Conservation (phyloP, 805 yeast genomes). For the Lipomyces yamanashiensis region DNA sequence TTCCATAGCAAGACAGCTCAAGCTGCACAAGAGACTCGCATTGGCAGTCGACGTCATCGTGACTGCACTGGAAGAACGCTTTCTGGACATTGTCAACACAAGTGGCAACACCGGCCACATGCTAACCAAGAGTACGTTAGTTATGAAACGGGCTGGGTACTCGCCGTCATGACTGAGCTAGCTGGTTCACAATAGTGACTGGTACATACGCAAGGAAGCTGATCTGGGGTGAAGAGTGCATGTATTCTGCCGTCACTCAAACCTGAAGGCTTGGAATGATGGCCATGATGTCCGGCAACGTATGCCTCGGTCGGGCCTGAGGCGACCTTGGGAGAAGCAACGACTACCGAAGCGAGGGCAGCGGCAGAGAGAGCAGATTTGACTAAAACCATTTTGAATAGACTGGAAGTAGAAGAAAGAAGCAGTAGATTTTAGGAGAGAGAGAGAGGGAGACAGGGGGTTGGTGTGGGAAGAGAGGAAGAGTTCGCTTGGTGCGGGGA, state of each 20-base stretch:
- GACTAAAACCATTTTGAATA: slow-evolving; percentile 1
- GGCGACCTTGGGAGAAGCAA: slow-evolving; percentile 1
- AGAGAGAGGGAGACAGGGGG: not conserved
- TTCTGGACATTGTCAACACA: slow-evolving; percentile 31
- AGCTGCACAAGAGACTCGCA: slow-evolving; percentile 33
- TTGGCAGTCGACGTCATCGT: slow-evolving; percentile 30
- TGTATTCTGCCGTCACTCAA: slow-evolving; percentile 5
- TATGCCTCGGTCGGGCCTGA: not conserved
- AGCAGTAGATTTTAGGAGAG: slow-evolving; percentile 42
- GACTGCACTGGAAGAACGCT: slow-evolving; percentile 24
- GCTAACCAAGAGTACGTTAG: slow-evolving; percentile 11
- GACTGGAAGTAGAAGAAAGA: not conserved
- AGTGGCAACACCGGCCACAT: slow-evolving; percentile 34
- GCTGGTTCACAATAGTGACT: too few species aligned
- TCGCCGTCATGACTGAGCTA: not conserved
- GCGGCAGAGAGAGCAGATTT: slow-evolving; percentile 2
- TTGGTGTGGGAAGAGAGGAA: slow-evolving; percentile 1
- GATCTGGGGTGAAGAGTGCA: slow-evolving; percentile 30
- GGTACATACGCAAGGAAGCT: slow-evolving; percentile 33
- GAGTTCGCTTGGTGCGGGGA: not conserved
- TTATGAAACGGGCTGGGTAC: not conserved
- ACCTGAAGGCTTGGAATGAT: not conserved
- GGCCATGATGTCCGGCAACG: slow-evolving; percentile 9
- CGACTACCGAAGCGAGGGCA: slow-evolving; percentile 5
- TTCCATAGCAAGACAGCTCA: slow-evolving; percentile 35